Evolutionary conservation across 441 rosid genomes (phyloP).

Genomic region (Populus hybrid): DNA sequence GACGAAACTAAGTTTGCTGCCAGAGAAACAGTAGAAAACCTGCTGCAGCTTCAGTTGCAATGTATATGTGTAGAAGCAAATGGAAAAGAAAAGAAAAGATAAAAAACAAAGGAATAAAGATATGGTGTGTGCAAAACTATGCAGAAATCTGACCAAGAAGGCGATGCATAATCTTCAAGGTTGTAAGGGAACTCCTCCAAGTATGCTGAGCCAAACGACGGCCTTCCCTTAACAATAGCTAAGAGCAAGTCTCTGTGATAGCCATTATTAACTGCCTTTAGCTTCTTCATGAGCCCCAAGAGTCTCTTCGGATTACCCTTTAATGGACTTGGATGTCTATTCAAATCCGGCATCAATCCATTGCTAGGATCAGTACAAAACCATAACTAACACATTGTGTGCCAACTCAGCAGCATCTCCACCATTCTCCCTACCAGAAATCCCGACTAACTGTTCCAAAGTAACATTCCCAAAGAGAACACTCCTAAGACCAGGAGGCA

Average conservation of each 20-base stretch:
- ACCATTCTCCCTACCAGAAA: conserved; percentile 64
- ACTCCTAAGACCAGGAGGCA: conserved; percentile 81
- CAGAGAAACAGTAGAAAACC: conserved; percentile 77
- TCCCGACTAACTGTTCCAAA: conserved; percentile 64
- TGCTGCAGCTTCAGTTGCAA: conserved; percentile 58
- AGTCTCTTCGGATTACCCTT: conserved; percentile 75
- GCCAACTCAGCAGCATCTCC: conserved; percentile 61
- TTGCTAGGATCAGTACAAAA: conserved; percentile 83
- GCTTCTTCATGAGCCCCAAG: conserved; percentile 77
- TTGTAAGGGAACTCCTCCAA: conserved; percentile 85
- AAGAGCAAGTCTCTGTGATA: conserved; percentile 83
- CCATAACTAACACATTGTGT: conserved; percentile 57
- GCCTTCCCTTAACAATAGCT: conserved; percentile 66
- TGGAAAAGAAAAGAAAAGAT: conserved; percentile 9
- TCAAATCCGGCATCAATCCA: conserved; percentile 86
- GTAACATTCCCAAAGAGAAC: conserved; percentile 86
- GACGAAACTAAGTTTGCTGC: conserved; percentile 74
- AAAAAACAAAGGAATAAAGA: not conserved
- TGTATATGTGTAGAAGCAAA: conserved; percentile 21
- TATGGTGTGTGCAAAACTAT: conserved; percentile 8
- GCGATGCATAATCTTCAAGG: conserved; percentile 79
- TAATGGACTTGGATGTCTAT: conserved; percentile 48
- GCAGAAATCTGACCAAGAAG: conserved; percentile 67
- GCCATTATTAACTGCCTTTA: conserved; percentile 61
- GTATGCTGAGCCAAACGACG: conserved; percentile 69